phyloP scores from a whole-genome alignment of 768 basidiomycete genomes.

The Rhodotorula kratochvilovae region DNA sequence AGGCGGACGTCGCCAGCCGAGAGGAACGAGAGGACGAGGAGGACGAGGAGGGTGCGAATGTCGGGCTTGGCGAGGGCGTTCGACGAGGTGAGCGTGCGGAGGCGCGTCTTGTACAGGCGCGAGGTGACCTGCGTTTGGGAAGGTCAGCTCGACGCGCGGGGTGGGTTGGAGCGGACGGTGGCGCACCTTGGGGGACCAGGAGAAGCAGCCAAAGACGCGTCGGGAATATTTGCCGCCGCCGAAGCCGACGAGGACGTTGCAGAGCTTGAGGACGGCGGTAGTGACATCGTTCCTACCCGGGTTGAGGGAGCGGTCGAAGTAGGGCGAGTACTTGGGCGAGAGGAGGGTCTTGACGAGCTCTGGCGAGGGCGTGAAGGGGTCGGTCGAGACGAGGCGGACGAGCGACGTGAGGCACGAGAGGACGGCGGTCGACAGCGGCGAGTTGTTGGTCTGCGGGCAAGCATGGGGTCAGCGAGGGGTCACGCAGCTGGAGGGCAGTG shows the following conservation, averaged over 20 bases:
- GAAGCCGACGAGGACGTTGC: conserved; percentile 35
- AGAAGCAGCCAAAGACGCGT: conserved; percentile 26
- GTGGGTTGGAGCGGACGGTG: neutral
- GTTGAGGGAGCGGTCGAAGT: conserved; percentile 36
- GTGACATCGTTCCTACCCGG: conserved; percentile 40
- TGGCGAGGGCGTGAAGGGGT: conserved; percentile 35
- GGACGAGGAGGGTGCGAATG: conserved; percentile 70
- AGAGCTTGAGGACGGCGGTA: conserved; percentile 28
- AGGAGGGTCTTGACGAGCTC: conserved; percentile 35
- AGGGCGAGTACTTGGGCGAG: conserved; percentile 17
- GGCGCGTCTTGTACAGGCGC: conserved; percentile 38
- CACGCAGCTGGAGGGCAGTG: neutral
- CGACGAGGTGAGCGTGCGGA: conserved; percentile 14
- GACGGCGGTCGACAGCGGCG: conserved; percentile 32
- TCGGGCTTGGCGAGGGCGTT: conserved; percentile 52
- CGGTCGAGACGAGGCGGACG: conserved; percentile 35
- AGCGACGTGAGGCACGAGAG: conserved; percentile 34
- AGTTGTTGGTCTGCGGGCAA: conserved; percentile 31
- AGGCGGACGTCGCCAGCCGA: conserved; percentile 57
- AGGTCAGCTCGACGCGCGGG: neutral
- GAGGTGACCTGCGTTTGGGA: conserved; percentile 17
- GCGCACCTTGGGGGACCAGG: conserved; percentile 36
- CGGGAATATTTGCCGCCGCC: conserved; percentile 28
- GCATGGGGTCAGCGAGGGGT: neutral
- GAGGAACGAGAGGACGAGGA: conserved; percentile 70